These are phyloP conservation scores for Musa beccarii DNA, from an alignment of 176 grass and related monocot species.

Conservation along the genomic window DNA sequence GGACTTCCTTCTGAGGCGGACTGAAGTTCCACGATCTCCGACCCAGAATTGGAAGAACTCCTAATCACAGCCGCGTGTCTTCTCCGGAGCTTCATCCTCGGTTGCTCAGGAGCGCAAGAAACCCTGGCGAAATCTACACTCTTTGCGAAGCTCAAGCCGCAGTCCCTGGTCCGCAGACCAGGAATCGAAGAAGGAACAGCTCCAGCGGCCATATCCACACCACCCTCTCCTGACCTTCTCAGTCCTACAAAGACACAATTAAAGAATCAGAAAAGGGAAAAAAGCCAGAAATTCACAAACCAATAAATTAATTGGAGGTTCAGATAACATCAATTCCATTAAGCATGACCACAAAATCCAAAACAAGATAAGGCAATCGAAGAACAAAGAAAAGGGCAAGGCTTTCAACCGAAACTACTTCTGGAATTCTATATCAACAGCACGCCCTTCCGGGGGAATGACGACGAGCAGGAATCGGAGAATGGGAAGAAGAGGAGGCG, in stretches of 20 bases:
- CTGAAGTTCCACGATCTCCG: constrained; percentile 79
- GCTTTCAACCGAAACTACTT: no score
- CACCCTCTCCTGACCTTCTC: background rate
- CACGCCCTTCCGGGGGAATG: no score
- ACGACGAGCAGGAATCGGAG: no score
- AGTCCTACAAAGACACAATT: background rate
- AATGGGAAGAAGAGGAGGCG: no score
- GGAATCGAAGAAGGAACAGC: constrained; percentile 53
- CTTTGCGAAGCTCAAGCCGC: constrained; percentile 52
- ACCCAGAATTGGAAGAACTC: constrained; percentile 59
- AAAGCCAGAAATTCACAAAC: background rate
- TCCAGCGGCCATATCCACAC: constrained; percentile 42
- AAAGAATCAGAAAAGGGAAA: background rate
- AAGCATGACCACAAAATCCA: background rate
- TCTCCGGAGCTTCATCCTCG: constrained; percentile 27
- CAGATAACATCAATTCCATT: background rate
- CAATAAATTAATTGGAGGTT: no score
- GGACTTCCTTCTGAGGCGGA: constrained; percentile 96
- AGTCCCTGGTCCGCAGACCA: constrained; percentile 41
- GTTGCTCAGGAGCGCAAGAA: constrained; percentile 21
- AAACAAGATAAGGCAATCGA: background rate
- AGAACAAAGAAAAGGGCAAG: background rate
- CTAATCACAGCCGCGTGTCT: constrained; percentile 35
- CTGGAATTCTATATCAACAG: no score
- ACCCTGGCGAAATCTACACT: constrained; percentile 78